Percentiles rank a stretch among this genome's conserved stretches.
Conservation (phyloP, 2,329 filamentous ascomycete species). For the Aureobasidium sp. region DNA sequence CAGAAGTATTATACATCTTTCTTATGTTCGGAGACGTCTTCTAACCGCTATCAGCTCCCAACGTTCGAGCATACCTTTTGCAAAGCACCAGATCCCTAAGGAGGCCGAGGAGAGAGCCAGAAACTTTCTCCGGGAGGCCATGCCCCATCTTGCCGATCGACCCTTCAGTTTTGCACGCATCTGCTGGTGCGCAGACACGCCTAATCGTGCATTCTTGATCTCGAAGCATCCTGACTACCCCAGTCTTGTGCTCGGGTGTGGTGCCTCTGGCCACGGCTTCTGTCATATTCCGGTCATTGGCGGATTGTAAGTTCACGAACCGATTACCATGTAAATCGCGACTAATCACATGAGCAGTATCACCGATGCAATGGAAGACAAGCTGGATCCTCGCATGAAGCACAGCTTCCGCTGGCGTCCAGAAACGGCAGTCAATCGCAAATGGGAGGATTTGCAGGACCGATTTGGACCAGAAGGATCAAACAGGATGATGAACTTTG, state of each 20-base stretch:
- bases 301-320: constrained; percentile 43
- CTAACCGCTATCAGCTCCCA: constrained; percentile 18
- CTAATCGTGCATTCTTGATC: constrained; percentile 49
- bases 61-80: constrained; percentile 31
- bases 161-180: constrained; percentile 47
- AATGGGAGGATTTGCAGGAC: constrained; percentile 36
- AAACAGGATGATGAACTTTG: constrained; percentile 14
- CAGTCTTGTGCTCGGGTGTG: constrained; percentile 43
- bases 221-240: constrained; percentile 40
- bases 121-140: constrained; percentile 41
- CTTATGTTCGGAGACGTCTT: neutral
- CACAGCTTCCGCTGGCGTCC: constrained; percentile 46
- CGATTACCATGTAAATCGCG: constrained; percentile 48
- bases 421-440: constrained; percentile 40
- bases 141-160: constrained; percentile 47
- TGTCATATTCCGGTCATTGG: constrained; percentile 49
- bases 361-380: constrained; percentile 42
- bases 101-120: constrained; percentile 42
- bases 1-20: neutral
- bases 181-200: constrained; percentile 53
- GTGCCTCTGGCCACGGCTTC: constrained; percentile 48
- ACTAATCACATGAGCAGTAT: constrained; percentile 44
- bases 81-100: constrained; percentile 41
- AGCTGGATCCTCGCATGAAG: constrained; percentile 38
- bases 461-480: constrained; percentile 29